phyloP scores from a whole-genome alignment of 75 land plant genomes.

The Cupressus sempervirens region DNA sequence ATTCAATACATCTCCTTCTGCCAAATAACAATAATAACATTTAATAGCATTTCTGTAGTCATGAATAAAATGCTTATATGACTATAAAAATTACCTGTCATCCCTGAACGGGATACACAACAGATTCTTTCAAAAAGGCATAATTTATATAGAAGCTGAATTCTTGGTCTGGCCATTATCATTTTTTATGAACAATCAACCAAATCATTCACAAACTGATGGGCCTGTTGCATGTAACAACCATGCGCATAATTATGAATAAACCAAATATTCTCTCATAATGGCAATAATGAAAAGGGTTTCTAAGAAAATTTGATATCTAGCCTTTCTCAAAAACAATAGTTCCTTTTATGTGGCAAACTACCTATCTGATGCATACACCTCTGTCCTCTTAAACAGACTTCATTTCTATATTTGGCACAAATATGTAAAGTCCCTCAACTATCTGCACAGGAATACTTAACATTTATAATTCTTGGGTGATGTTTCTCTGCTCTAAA shows the following conservation, averaged over 20 bases:
- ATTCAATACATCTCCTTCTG: too few species aligned
- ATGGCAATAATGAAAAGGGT: neutral
- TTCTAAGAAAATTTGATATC: neutral
- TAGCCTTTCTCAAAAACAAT: neutral
- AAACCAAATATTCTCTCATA: neutral
- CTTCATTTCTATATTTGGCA: neutral
- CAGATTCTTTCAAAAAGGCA: neutral
- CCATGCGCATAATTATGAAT: neutral
- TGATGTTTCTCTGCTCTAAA: neutral
- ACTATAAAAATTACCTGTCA: neutral
- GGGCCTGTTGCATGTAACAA: neutral
- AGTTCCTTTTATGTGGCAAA: neutral
- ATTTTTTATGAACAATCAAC: too few species aligned
- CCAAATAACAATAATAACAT: neutral
- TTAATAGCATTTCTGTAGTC: neutral
- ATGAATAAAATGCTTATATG: neutral
- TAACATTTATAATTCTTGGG: neutral
- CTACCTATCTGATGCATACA: neutral
- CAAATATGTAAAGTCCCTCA: neutral
- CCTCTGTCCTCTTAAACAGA: neutral
- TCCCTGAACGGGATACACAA: neutral
- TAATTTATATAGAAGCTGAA: neutral
- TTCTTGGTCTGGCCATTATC: neutral
- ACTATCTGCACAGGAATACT: neutral
- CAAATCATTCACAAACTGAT: neutral